A percentile compares a stretch with the other conserved stretches of the same genome.
Evolutionary conservation across 1,284 basidiomycete species (phyloP).

Genomic region (Ustilago tritici): DNA sequence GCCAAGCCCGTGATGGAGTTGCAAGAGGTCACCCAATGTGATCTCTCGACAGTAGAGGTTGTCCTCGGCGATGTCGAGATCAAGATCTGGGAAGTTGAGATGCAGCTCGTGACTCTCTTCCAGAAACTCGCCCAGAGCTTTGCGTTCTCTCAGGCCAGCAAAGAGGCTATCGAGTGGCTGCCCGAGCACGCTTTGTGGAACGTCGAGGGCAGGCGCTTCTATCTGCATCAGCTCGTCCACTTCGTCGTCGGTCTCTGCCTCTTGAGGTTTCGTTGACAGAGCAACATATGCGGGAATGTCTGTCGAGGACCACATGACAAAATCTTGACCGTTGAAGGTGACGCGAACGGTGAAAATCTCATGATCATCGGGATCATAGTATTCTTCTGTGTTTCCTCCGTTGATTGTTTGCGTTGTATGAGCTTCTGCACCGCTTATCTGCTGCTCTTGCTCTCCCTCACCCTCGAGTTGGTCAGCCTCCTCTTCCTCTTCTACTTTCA

Average conservation of each 20-base stretch:
- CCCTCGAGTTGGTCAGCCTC: constrained; percentile 19
- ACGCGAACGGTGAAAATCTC: constrained; percentile 43
- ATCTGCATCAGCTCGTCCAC: constrained; percentile 33
- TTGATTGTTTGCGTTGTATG: constrained; percentile 9
- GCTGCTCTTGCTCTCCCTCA: background rate
- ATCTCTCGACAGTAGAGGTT: constrained; percentile 65
- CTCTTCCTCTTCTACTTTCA: background rate
- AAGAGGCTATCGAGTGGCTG: constrained; percentile 64
- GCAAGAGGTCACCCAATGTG: constrained; percentile 60
- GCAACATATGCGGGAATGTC: constrained; percentile 38
- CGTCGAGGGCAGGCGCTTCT: constrained; percentile 52
- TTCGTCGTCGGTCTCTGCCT: background rate
- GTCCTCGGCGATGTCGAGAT: constrained; percentile 62
- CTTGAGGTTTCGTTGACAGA: background rate
- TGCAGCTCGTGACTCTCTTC: constrained; percentile 62
- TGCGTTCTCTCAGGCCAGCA: constrained; percentile 52
- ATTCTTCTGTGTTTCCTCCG: constrained; percentile 1
- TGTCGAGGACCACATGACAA: constrained; percentile 55
- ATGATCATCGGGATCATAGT: constrained; percentile 16
- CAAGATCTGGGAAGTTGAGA: constrained; percentile 58
- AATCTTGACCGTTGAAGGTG: constrained; percentile 65
- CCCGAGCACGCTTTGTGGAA: constrained; percentile 53
- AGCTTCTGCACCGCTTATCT: constrained; percentile 5
- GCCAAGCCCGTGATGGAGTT: constrained; percentile 59
- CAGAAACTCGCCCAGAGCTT: constrained; percentile 67